phyloP scores from a whole-genome alignment of 805 yeast genomes.

The Peterozyma xylosa region DNA sequence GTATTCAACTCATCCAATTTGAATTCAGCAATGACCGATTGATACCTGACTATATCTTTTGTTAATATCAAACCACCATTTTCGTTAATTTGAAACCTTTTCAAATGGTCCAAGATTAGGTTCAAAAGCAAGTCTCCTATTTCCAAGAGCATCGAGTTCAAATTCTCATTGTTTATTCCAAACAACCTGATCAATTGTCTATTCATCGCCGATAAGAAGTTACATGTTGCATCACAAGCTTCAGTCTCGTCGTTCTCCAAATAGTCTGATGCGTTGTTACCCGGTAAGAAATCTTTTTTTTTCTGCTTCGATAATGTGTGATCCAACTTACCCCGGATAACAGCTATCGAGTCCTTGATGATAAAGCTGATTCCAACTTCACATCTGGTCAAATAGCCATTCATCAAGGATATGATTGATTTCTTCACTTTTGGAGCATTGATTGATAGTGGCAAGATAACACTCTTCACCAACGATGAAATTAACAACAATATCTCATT shows the following conservation, averaged over 20 bases:
- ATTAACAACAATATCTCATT: constrained; percentile 58
- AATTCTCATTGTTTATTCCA: constrained; percentile 29
- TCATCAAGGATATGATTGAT: constrained; percentile 54
- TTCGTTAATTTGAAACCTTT: constrained; percentile 67
- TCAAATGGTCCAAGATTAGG: constrained; percentile 62
- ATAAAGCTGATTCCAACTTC: constrained; percentile 63
- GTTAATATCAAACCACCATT: constrained; percentile 80
- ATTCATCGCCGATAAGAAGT: constrained; percentile 35
- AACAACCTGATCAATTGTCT: constrained; percentile 6
- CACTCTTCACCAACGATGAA: constrained; percentile 66
- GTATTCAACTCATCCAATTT: constrained; percentile 45
- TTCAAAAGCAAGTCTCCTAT: constrained; percentile 54
- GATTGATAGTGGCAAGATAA: constrained; percentile 67
- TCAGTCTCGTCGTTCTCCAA: constrained; percentile 47
- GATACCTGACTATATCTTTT: constrained; percentile 75
- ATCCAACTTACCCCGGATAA: constrained; percentile 43
- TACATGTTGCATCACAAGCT: constrained; percentile 58
- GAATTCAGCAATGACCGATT: constrained; percentile 64
- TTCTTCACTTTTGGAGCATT: constrained; percentile 50
- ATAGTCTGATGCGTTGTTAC: constrained; percentile 20
- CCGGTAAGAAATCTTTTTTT: constrained; percentile 58
- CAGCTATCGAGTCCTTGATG: constrained; percentile 47
- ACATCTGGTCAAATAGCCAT: constrained; percentile 49
- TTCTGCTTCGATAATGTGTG: constrained; percentile 57
- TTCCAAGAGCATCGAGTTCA: constrained; percentile 40